Percentiles rank a stretch among this genome's conserved stretches.
Evolutionary conservation across 2,329 filamentous ascomycete species (phyloP).

Genomic region (Ceratocystis eucalypticola): DNA sequence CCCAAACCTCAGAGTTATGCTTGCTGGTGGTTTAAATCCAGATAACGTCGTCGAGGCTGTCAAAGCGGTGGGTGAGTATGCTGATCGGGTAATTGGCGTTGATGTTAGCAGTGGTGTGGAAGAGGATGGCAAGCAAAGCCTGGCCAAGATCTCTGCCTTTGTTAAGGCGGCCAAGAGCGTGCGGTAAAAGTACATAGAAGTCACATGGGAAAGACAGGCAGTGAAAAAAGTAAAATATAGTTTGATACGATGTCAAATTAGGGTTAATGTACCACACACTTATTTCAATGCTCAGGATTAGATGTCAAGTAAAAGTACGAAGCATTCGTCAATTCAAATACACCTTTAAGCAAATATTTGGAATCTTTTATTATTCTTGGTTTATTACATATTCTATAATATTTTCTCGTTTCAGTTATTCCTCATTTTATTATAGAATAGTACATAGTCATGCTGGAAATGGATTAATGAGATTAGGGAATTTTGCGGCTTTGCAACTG

Average conservation of each 20-base stretch:
- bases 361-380: too few species aligned
- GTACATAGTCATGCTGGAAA: too few species aligned
- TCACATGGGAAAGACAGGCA: neutral
- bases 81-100: constrained; percentile 58
- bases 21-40: constrained; percentile 74
- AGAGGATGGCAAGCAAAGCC: constrained; percentile 62
- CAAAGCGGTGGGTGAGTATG: constrained; percentile 42
- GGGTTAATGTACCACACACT: neutral
- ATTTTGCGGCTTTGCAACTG: neutral
- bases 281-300: neutral
- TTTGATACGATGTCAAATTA: neutral
- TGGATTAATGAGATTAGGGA: neutral
- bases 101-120: constrained; percentile 95
- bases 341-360: too few species aligned
- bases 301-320: neutral
- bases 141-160: constrained; percentile 70
- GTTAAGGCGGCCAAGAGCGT: constrained; percentile 57
- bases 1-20: constrained; percentile 55
- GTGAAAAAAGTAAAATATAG: neutral
- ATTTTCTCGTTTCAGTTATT: too few species aligned
- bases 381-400: too few species aligned
- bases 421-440: too few species aligned
- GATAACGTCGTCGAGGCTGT: constrained; percentile 63
- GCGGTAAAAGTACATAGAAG: constrained; percentile 26
- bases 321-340: too few species aligned